Base-by-base conservation (phyloP, 768 basidiomycete species). In the Boletellus ananiceps region DNA sequence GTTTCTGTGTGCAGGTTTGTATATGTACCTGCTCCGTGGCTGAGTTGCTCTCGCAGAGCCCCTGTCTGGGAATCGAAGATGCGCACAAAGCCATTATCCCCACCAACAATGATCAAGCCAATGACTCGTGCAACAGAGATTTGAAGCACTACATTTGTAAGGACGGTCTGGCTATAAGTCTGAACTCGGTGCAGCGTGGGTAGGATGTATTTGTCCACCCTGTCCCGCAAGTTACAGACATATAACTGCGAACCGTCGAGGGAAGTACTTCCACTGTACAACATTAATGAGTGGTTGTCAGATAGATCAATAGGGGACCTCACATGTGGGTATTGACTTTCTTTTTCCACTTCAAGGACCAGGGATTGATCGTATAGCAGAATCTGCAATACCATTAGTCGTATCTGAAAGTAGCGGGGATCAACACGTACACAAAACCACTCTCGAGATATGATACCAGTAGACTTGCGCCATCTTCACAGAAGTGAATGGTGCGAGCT, bases 311-410 rank as follows among this genome's bases (percentile, higher is more conserved):
- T 15, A 31, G 12, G 6, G 13, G 1, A 38, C n/a, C 54, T 15
- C n/a, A 41, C 43, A 55, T 55, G 1, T 11, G 8, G 18, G 34
- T 14, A 8, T 51, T 41, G 0, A n/a, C 34, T 31, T 50, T 50
- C 21, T 50, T 50, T 5, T 54, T 15, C 49, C 49, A 54, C 31
- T 54, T 54, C 8, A 54, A 8, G 5, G 47, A 34, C 47, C 44
- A 54, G 1, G 36, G 48, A 5, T 54, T 25, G 9, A 46, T 5
- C 0, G 18, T 46, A n/a, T 41, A 46, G 34, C 48, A 49, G 16
- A 32, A 49, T 1, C 47, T 49, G 16, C 6, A n/a, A n/a, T n/a
- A n/a, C n/a, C n/a, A n/a, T n/a, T n/a, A n/a, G n/a, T n/a, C n/a
- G n/a, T n/a, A n/a, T n/a, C n/a, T n/a, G n/a, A n/a, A n/a, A n/a